These are phyloP conservation scores for Coprinopsis marcescibilis DNA, from an alignment of 768 basidiomycete species.

Conservation along the genomic window DNA sequence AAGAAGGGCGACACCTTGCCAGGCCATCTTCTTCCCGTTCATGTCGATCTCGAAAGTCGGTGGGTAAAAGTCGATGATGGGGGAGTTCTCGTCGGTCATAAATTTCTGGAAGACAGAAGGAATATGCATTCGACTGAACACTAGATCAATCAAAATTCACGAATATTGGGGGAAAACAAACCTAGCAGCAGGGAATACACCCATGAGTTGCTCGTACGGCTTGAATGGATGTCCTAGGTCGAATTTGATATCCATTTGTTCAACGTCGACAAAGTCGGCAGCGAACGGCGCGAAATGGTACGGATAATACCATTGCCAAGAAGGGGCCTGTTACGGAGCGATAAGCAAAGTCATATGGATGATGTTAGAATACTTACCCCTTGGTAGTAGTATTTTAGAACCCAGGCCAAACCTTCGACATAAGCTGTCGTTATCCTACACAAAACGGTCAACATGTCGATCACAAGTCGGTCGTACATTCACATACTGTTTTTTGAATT, in stretches of 20 bases:
- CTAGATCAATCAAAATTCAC: conserved; percentile 5
- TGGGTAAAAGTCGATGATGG: conserved; percentile 96
- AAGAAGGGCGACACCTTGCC: conserved; percentile 96
- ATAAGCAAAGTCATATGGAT: conserved; percentile 12
- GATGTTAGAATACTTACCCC: conserved; percentile 51
- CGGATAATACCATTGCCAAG: conserved; percentile 99
- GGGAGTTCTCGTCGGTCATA: conserved; percentile 83
- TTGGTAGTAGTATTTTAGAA: conserved; percentile 96
- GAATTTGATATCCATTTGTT: conserved; percentile 75
- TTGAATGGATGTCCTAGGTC: conserved; percentile 83
- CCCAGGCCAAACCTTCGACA: conserved; percentile 94
- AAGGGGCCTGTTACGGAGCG: conserved; percentile 61
- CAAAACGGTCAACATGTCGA: conserved; percentile 5
- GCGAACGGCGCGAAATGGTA: conserved; percentile 99
- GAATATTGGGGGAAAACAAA: no score
- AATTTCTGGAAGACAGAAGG: conserved; percentile 79
- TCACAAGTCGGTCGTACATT: background rate
- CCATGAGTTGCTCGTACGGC: conserved; percentile 97
- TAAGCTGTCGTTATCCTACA: conserved; percentile 75
- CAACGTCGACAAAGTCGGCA: conserved; percentile 81
- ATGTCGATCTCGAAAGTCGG: conserved; percentile 91
- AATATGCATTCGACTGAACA: conserved; percentile 75
- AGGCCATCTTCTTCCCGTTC: conserved; percentile 99
- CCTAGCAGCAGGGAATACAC: conserved; percentile 95
- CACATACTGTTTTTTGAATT: conserved; percentile 69